These are phyloP conservation scores for Alternaria burnsii DNA, from an alignment of 2,329 filamentous ascomycete species.

Conservation along the genomic window DNA sequence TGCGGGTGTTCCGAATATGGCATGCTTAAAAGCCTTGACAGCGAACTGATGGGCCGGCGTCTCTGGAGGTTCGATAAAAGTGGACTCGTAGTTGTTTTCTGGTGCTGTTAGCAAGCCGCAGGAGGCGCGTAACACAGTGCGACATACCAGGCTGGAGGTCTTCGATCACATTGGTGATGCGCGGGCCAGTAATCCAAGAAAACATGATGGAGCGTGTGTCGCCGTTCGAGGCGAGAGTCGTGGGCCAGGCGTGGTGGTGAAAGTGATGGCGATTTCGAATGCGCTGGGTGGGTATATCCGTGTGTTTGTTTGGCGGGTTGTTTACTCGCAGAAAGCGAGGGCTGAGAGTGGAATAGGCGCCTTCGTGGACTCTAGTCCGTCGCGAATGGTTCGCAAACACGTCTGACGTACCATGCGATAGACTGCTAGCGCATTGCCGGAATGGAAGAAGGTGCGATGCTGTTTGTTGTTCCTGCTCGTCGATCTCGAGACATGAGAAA, in stretches of 20 bases:
- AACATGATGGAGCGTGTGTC: constrained; percentile 38
- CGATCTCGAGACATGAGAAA: constrained; percentile 20
- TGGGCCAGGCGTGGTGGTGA: background rate
- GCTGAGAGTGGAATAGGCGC: constrained; percentile 16
- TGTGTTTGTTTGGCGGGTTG: constrained; percentile 46
- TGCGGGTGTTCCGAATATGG: constrained; percentile 70
- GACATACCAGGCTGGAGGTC: constrained; percentile 46
- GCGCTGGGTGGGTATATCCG: constrained; percentile 15
- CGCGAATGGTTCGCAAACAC: background rate
- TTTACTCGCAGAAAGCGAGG: constrained; percentile 42
- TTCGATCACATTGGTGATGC: constrained; percentile 49
- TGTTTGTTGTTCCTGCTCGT: constrained; percentile 24
- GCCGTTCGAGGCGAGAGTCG: background rate
- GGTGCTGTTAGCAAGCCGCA: constrained; percentile 19
- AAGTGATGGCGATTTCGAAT: constrained; percentile 6
- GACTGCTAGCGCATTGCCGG: background rate
- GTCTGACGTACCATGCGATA: background rate
- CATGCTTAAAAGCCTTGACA: constrained; percentile 71
- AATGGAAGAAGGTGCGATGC: constrained; percentile 13
- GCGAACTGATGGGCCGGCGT: constrained; percentile 73
- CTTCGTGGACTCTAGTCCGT: background rate
- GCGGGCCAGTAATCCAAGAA: constrained; percentile 51
- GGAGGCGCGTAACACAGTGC: background rate
- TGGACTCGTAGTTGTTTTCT: constrained; percentile 51
- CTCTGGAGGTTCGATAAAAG: constrained; percentile 64